These are phyloP conservation scores for Acephala macrosclerotiorum DNA, from an alignment of 2,329 filamentous ascomycete genomes.

Conservation along the genomic window DNA sequence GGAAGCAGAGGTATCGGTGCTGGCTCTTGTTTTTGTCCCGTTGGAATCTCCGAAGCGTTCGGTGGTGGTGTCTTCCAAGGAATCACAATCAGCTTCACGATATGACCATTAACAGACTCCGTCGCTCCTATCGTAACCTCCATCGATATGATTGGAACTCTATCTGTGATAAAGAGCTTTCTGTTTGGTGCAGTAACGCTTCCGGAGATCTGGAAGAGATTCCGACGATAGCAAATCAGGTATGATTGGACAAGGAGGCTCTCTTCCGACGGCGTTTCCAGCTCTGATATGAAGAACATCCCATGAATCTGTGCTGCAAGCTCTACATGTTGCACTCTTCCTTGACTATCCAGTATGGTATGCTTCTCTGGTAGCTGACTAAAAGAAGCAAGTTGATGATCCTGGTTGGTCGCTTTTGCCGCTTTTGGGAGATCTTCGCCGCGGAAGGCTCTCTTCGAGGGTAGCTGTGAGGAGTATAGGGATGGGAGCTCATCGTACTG, in stretches of 20 bases:
- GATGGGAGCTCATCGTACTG: no score
- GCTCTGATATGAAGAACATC: conserved; percentile 87
- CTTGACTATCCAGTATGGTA: conserved; percentile 57
- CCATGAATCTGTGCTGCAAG: conserved; percentile 78
- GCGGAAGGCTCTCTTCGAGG: no score
- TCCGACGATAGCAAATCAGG: conserved; percentile 93
- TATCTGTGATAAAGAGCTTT: conserved; percentile 82
- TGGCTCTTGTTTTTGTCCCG: conserved; percentile 82
- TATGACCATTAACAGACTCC: conserved; percentile 91
- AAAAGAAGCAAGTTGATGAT: conserved; percentile 45
- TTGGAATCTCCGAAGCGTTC: conserved; percentile 71
- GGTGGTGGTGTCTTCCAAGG: conserved; percentile 96
- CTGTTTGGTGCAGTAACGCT: conserved; percentile 82
- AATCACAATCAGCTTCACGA: conserved; percentile 93
- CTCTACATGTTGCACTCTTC: conserved; percentile 55
- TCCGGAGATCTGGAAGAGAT: conserved; percentile 95
- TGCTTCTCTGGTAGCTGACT: conserved; percentile 46
- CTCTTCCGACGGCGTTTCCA: conserved; percentile 55
- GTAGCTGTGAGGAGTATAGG: no score
- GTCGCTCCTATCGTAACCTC: conserved; percentile 92
- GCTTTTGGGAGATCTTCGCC: conserved; percentile 42
- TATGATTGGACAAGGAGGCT: conserved; percentile 70
- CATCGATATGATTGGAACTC: conserved; percentile 80
- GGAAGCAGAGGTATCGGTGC: conserved; percentile 78
- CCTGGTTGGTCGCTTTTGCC: conserved; percentile 42